Conservation (phyloP, 129 eudicot species). For the Centrapalus pauciflorus region DNA sequence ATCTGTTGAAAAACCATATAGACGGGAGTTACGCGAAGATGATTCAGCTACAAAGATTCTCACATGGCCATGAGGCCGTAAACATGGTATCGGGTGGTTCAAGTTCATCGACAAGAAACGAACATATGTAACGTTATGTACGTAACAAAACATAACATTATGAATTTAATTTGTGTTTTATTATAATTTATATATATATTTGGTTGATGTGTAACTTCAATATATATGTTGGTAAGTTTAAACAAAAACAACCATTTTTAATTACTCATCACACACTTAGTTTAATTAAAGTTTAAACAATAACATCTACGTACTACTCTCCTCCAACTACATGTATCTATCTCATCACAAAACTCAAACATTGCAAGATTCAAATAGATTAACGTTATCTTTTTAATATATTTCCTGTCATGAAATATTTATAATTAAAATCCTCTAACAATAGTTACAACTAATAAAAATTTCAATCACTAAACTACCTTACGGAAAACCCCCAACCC, state of each 20-base stretch:
- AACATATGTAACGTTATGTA: background rate
- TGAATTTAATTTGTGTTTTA: constrained; percentile 26
- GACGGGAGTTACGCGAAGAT: constrained; percentile 83
- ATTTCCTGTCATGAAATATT: too few species aligned
- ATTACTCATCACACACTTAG: too few species aligned
- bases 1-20: constrained; percentile 57
- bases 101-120: constrained; percentile 37
- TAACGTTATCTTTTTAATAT: too few species aligned
- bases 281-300: too few species aligned
- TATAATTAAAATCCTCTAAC: too few species aligned
- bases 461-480: too few species aligned
- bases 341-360: too few species aligned
- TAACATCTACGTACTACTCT: too few species aligned
- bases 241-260: background rate
- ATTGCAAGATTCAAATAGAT: background rate
- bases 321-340: too few species aligned
- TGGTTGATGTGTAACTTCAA: constrained; percentile 29
- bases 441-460: too few species aligned
- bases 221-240: constrained; percentile 37
- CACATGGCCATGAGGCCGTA: constrained; percentile 58
- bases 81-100: constrained; percentile 51
- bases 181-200: too few species aligned
- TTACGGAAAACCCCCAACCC: too few species aligned
- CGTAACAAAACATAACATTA: constrained; percentile 12
- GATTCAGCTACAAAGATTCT: constrained; percentile 84